These are phyloP conservation scores for Talaromyces atroroseus DNA, from an alignment of 2,329 filamentous ascomycete genomes.

Conservation along the genomic window DNA sequence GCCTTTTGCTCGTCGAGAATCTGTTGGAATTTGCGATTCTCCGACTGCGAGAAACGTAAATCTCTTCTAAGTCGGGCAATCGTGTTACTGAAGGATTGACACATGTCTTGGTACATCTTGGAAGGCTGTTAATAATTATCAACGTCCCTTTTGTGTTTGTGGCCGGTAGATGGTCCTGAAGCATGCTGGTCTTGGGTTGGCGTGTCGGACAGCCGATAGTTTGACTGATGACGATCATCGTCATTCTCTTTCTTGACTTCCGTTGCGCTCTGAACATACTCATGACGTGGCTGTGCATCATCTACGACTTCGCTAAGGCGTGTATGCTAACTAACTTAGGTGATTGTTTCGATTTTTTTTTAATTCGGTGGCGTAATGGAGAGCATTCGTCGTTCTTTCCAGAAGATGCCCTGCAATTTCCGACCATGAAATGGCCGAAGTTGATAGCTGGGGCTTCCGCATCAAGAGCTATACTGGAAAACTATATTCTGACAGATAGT, in stretches of 20 bases:
- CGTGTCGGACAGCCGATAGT: not conserved
- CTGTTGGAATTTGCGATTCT: not conserved
- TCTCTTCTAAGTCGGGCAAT: not conserved
- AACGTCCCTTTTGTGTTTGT: not conserved
- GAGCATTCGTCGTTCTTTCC: too few species aligned
- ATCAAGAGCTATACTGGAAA: too few species aligned
- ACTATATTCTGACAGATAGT: too few species aligned
- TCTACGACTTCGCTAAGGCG: not conserved
- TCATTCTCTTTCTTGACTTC: not conserved
- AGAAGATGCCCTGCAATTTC: too few species aligned
- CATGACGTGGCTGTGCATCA: not conserved
- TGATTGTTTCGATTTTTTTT: too few species aligned
- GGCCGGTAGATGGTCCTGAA: not conserved
- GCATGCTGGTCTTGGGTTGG: not conserved
- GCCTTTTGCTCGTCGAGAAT: not conserved
- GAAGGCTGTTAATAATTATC: not conserved
- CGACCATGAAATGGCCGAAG: too few species aligned
- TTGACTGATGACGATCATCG: not conserved
- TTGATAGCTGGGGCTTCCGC: too few species aligned
- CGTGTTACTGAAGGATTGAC: not conserved
- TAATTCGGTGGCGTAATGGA: too few species aligned
- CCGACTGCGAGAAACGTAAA: not conserved
- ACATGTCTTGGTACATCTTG: conserved; percentile 1
- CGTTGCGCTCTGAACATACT: not conserved
- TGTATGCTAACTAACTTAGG: not conserved